Evolutionary conservation across 2,329 filamentous ascomycete genomes (phyloP).

Genomic region (Ophioceras dolichostomum): DNA sequence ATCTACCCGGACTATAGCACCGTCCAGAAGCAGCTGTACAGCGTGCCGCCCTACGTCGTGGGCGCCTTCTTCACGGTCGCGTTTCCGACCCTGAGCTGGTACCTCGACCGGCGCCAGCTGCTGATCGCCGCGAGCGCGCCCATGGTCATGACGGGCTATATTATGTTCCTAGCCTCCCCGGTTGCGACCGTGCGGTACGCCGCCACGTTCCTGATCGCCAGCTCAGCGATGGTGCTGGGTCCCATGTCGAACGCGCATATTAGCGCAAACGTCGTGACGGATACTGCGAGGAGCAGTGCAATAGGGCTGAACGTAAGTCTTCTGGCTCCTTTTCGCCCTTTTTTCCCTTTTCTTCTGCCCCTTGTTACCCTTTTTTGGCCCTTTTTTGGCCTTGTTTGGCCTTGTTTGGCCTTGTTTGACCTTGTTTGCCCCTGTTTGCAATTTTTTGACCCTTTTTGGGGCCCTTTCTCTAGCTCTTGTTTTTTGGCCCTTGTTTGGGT

Average conservation of each 20-base stretch:
- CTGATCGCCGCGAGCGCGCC: conserved; percentile 41
- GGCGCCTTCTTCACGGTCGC: conserved; percentile 48
- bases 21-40: conserved; percentile 51
- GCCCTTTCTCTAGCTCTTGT: background rate
- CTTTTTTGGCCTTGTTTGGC: too few relatives aligned
- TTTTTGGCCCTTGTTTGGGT: background rate
- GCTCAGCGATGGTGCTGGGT: conserved; percentile 48
- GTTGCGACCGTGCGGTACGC: conserved; percentile 44
- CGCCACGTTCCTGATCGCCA: conserved; percentile 53
- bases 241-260: conserved; percentile 51
- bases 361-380: background rate
- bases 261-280: conserved; percentile 53
- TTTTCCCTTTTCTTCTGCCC: background rate
- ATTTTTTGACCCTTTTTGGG: background rate
- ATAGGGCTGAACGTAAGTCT: conserved; percentile 36
- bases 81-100: conserved; percentile 44
- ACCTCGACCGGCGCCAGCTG: conserved; percentile 40
- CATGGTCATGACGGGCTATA: conserved; percentile 51
- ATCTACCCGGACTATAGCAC: conserved; percentile 48
- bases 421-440: background rate
- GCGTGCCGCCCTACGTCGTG: conserved; percentile 54
- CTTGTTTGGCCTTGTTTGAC: too few relatives aligned
- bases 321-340: background rate
- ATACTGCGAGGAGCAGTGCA: conserved; percentile 49
- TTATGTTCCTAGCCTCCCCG: conserved; percentile 49